These are phyloP conservation scores for Orobanche coerulescens DNA, from an alignment of 257 asterid species.

Conservation along the genomic window DNA sequence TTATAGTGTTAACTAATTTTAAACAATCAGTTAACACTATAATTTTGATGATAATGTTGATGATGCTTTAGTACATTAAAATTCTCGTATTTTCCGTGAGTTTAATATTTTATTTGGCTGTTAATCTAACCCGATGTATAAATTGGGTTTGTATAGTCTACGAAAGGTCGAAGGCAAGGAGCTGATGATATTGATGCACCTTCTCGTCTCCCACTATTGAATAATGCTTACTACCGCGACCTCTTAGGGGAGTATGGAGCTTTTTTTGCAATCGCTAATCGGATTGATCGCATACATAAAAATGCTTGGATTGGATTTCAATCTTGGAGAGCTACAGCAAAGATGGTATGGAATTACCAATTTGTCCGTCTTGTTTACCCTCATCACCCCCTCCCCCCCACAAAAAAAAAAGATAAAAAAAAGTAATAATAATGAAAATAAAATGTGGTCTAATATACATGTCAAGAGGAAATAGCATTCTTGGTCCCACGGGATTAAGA, in stretches of 20 bases:
- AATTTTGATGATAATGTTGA: too few relatives aligned
- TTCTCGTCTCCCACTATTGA: conserved; percentile 77
- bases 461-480: too few relatives aligned
- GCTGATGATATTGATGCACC: conserved; percentile 82
- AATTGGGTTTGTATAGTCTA: conserved; percentile 46
- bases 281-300: conserved; percentile 84
- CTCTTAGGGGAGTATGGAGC: conserved; percentile 82
- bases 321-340: conserved; percentile 93
- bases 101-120: neutral
- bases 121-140: conserved; percentile 23
- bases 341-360: conserved; percentile 39
- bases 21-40: too few relatives aligned
- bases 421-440: too few relatives aligned
- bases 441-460: too few relatives aligned
- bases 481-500: too few relatives aligned
- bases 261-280: conserved; percentile 81
- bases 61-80: neutral
- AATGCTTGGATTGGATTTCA: conserved; percentile 99
- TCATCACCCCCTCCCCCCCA: too few relatives aligned
- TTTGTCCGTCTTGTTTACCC: too few relatives aligned
- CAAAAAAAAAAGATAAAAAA: too few relatives aligned
- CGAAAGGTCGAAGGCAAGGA: conserved; percentile 73
- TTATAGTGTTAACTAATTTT: too few relatives aligned
- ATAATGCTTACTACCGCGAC: conserved; percentile 63
- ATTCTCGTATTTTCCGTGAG: neutral